Evolutionary conservation across 371 early-diverging fungal genomes (phyloP), one percentile per base, ranked within the genome.

Genomic region (Mucor indicus): DNA sequence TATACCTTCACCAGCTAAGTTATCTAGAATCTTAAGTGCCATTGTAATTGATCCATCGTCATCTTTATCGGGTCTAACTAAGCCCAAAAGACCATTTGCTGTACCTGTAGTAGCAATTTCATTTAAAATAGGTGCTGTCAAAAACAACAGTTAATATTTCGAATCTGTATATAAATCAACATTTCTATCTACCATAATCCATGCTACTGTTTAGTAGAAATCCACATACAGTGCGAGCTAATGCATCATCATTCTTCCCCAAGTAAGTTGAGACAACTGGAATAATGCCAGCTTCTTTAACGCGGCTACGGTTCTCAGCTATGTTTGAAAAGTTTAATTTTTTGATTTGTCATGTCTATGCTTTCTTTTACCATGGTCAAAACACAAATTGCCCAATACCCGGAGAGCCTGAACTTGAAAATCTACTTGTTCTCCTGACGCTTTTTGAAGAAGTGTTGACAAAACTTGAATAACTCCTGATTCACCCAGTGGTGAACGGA

Each of bases 321-420:
- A 40, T 23, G 11, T 15, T 7, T 7, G 11, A 27, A 27, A 27
- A 27, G 29, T 27, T 27, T 27, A 7, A 7, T 27, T 27, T 17
- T 33, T 47, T 20, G 31, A 22, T 11, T n/a, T 49, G 13, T 30
- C 16, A 40, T 49, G 6, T 16, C 10, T 33, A 12, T 33, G 7
- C 16, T 32, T 22, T 49, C 32, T 9, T 44, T 50, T 75, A 88
- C 91, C 87, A 55, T 87, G 70, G 62, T 91, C 90, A 62, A 81
- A 86, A 48, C 90, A 91, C 25, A 87, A 61, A 51, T 91, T 91
- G 13, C 86, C 91, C 21, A 87, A 53, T 1, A 85, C 85, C 10
- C 91, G 77, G 29, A 89, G 68, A 4, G 78, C 75, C 50, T 89
- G 87, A 21, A 85, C 61, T 29, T 29, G 30, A 29, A 6, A 77